Percentiles rank a stretch among this genome's conserved stretches.
Conservation (phyloP, 164 flowering plant species). For the Liriodendron chinense region DNA sequence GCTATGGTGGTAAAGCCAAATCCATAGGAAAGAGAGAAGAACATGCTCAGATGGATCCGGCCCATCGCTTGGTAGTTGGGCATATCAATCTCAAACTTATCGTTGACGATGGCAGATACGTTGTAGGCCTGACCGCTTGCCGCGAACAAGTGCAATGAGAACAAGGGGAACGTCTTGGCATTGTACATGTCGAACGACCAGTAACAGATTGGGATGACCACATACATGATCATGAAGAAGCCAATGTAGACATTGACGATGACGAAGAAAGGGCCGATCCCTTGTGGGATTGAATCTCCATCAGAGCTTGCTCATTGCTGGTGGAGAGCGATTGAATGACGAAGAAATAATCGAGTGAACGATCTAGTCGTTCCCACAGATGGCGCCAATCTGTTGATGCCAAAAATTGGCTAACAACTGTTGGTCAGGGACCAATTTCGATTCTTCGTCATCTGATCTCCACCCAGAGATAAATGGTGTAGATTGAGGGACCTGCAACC, state of each 20-base stretch:
- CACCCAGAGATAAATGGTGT: too few relatives aligned
- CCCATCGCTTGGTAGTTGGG: constrained; percentile 53
- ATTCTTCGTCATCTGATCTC: too few relatives aligned
- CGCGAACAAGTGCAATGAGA: constrained; percentile 51
- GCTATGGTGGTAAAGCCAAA: constrained; percentile 75
- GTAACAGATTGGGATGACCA: constrained; percentile 55
- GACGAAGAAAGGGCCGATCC: constrained; percentile 90
- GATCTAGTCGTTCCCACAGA: too few relatives aligned
- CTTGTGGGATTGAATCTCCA: too few relatives aligned
- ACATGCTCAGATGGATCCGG: constrained; percentile 62
- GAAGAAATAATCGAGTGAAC: too few relatives aligned
- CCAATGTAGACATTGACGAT: constrained; percentile 76
- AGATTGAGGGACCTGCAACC: too few relatives aligned
- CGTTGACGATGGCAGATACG: constrained; percentile 49
- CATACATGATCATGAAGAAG: constrained; percentile 51
- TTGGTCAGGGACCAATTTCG: too few relatives aligned
- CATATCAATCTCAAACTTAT: constrained; percentile 51
- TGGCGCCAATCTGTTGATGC: too few relatives aligned
- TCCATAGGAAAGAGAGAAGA: constrained; percentile 63
- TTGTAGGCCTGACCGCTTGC: constrained; percentile 47
- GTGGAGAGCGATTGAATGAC: too few relatives aligned
- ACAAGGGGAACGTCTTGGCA: constrained; percentile 71
- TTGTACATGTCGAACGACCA: constrained; percentile 68
- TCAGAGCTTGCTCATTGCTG: too few relatives aligned
- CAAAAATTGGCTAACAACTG: too few relatives aligned